These are phyloP conservation scores for Trichoderma hamatum DNA, from an alignment of 2,329 filamentous ascomycete genomes.

Conservation along the genomic window DNA sequence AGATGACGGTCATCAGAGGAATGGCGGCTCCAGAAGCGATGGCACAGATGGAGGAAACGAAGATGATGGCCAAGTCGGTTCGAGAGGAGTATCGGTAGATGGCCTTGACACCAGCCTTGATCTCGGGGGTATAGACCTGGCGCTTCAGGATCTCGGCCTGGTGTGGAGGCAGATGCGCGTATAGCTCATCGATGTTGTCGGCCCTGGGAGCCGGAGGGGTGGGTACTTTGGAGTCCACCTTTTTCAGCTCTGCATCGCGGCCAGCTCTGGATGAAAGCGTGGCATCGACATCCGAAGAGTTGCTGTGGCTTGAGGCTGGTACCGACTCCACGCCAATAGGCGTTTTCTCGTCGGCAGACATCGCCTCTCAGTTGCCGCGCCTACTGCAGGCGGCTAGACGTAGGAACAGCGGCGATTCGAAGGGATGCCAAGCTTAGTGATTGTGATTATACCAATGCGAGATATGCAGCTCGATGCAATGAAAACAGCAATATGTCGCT, in stretches of 20 bases:
- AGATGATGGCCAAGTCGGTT: conserved; percentile 66
- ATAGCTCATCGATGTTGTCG: conserved; percentile 55
- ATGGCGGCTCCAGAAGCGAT: conserved; percentile 75
- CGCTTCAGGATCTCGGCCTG: conserved; percentile 69
- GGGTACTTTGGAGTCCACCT: conserved; percentile 25
- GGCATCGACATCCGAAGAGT: conserved; percentile 21
- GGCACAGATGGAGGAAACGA: conserved; percentile 63
- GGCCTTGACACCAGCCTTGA: conserved; percentile 64
- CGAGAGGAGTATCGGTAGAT: conserved; percentile 72
- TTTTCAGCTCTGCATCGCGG: conserved; percentile 13
- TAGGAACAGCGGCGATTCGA: not conserved
- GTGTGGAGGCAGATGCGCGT: conserved; percentile 63
- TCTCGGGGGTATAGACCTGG: conserved; percentile 67
- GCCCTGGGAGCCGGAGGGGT: conserved; percentile 28
- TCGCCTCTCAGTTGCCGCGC: conserved; percentile 21
- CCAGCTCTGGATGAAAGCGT: conserved; percentile 10
- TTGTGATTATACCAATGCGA: not conserved
- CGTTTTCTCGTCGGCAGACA: conserved; percentile 24
- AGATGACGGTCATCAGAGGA: conserved; percentile 80
- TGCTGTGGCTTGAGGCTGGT: conserved; percentile 22
- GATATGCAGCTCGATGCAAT: not conserved
- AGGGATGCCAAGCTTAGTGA: not conserved
- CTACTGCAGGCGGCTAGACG: conserved; percentile 9
- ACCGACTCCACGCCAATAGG: conserved; percentile 1
- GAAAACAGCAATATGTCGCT: not conserved